Percentiles rank a stretch among this genome's conserved stretches.
Conservation (phyloP, 176 grass and related monocot genomes). For the Ensete ventricosum region DNA sequence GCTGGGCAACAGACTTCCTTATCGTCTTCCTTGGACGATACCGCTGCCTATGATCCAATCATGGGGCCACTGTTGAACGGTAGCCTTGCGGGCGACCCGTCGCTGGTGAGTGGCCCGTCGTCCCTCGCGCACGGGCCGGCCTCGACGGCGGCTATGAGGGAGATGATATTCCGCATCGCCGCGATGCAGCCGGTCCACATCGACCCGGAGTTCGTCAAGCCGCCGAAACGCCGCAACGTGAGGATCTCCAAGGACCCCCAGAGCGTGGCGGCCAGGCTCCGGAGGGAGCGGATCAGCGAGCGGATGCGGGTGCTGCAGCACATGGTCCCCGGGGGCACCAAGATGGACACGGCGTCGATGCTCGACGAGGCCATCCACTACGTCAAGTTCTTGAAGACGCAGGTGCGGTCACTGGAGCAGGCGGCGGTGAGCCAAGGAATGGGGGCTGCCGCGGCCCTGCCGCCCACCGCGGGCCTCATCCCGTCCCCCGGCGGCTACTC, state of each 20-base stretch:
- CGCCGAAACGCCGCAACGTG: slow-evolving; percentile 85
- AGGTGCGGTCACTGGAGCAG: slow-evolving; percentile 76
- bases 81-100: too few relatives aligned
- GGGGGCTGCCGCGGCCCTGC: background rate
- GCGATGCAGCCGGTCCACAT: slow-evolving; percentile 88
- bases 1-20: too few relatives aligned
- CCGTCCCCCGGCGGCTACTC: background rate
- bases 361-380: slow-evolving; percentile 96
- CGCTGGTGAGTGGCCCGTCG: slow-evolving; percentile 6
- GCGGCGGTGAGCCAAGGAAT: slow-evolving; percentile 30
- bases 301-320: slow-evolving; percentile 87
- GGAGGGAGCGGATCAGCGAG: slow-evolving; percentile 96
- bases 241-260: slow-evolving; percentile 89
- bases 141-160: slow-evolving; percentile 48
- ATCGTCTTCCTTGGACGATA: background rate
- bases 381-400: slow-evolving; percentile 93
- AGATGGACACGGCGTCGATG: slow-evolving; percentile 99
- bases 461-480: background rate
- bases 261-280: slow-evolving; percentile 89
- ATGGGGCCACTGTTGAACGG: too few relatives aligned
- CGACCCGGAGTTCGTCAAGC: slow-evolving; percentile 64
- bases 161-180: slow-evolving; percentile 89
- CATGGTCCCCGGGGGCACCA: slow-evolving; percentile 82
- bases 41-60: slow-evolving; percentile 1
- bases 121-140: background rate